Conservation (phyloP, 305 asterid genomes). For the Fraxinus nigra region DNA sequence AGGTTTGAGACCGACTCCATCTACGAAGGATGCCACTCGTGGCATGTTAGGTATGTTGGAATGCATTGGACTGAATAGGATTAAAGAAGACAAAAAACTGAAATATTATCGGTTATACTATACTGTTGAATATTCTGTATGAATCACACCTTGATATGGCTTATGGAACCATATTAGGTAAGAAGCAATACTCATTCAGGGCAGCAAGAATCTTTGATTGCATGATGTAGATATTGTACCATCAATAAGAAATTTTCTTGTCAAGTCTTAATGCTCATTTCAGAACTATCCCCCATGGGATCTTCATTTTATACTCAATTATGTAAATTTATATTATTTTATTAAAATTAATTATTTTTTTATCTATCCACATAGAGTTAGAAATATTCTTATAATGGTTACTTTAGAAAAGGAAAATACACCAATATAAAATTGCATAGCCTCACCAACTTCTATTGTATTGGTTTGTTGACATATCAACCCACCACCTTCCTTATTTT, state of each 20-base stretch:
- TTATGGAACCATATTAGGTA: not conserved
- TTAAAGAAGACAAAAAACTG: not conserved
- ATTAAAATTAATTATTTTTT: not conserved
- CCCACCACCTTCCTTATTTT: constrained; percentile 33
- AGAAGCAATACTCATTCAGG: not conserved
- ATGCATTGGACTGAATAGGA: not conserved
- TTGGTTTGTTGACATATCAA: constrained; percentile 40
- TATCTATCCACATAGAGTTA: not conserved
- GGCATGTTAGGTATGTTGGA: not conserved
- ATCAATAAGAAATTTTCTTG: not conserved
- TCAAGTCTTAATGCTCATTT: not conserved
- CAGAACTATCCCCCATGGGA: not conserved
- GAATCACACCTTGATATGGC: not conserved
- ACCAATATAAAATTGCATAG: not conserved
- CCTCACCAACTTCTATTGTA: constrained; percentile 37
- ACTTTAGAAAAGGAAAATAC: not conserved
- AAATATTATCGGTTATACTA: not conserved
- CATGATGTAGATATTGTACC: not conserved
- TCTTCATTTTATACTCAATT: not conserved
- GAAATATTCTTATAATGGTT: not conserved
- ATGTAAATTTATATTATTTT: not conserved
- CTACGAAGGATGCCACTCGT: not conserved
- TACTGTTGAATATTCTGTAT: not conserved
- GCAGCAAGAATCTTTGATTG: not conserved
- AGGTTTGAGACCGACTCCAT: constrained; percentile 20